Base-by-base conservation (phyloP, 2,329 filamentous ascomycete genomes). In the Aspergillus costaricaensis region DNA sequence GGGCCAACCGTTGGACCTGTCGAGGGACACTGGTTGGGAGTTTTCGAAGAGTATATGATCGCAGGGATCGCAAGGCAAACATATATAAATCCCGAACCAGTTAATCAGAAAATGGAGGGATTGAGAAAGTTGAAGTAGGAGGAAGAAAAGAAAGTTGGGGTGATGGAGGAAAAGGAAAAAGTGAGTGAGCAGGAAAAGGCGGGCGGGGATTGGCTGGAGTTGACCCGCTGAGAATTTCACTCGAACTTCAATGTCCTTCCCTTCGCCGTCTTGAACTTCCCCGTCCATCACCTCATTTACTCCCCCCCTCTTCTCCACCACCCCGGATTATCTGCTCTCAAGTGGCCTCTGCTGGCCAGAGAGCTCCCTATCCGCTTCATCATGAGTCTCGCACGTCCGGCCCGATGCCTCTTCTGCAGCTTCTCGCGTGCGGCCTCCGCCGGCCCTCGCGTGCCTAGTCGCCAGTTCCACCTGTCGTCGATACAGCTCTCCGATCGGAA, bases 401-500 rank as follows among this genome's bases (percentile, higher is more conserved):
- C 79, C 64, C 76, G 78, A 76, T 84, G 82, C 71, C 73, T 84
- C 56, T 79, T 84, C 63, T 81, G 80, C 73, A 77, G 73, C 66
- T 80, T 81, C 63, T 77, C 79, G 54, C 77, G 77, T 63, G 70
- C 77, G 57, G 66, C 72, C 57, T 65, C 72, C 49, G 68, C 76
- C 12, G 72, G 73, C 64, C 72, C 77, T 66, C 76, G 75, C 61
- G 68, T 79, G 43, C 75, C 78, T 68, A 80, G 77, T 67, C 81
- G 79, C 69, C 78, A 79, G 68, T 82, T 84, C 72, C 81, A 83
- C 67, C 67, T 75, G 17, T 77, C 81, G 17, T 72, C 76, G 47
- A 57, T 75, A 48, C 73, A 71, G 53, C 74, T 77, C 60, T 67
- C 65, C 54, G 70, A 76, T 68, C 72, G 70, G 59, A 76, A 76